phyloP scores from a whole-genome alignment of 768 basidiomycete species.

The Holtermannia corniformis region DNA sequence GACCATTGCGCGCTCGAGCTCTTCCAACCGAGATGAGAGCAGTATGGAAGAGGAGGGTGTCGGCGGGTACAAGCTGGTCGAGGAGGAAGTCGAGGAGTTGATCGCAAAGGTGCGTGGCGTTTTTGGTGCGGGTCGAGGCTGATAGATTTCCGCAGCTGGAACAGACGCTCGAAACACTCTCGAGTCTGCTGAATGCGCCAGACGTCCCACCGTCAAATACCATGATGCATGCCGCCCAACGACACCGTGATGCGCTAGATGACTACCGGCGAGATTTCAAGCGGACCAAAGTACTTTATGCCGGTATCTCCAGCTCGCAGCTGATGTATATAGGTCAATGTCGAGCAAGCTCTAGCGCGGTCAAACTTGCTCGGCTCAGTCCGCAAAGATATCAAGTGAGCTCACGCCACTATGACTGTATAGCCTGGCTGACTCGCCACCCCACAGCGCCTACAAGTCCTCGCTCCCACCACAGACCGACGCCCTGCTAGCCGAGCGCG shows the following conservation, averaged over 20 bases:
- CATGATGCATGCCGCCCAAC: conserved; percentile 77
- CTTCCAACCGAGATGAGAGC: conserved; percentile 54
- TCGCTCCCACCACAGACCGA: conserved; percentile 66
- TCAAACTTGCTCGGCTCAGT: conserved; percentile 82
- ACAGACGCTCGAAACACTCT: conserved; percentile 75
- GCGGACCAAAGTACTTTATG: conserved; percentile 50
- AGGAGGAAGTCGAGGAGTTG: conserved; percentile 75
- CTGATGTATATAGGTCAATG: conserved; percentile 52
- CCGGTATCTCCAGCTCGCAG: neutral
- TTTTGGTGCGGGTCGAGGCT: conserved; percentile 6
- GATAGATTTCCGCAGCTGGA: conserved; percentile 51
- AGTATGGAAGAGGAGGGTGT: conserved; percentile 54
- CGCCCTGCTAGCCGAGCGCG: conserved; percentile 73
- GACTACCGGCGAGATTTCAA: conserved; percentile 77
- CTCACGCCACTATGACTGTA: neutral
- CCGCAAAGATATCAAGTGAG: conserved; percentile 90
- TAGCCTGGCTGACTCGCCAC: neutral
- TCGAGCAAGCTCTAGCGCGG: conserved; percentile 72
- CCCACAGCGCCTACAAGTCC: conserved; percentile 68
- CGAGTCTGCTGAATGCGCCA: conserved; percentile 53
- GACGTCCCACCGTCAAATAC: conserved; percentile 65
- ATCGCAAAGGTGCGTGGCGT: conserved; percentile 61
- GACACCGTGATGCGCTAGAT: conserved; percentile 80
- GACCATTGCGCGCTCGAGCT: conserved; percentile 45
- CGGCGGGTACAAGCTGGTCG: conserved; percentile 54